Conservation (phyloP, 345 rosid species). For the Salix viminalis region DNA sequence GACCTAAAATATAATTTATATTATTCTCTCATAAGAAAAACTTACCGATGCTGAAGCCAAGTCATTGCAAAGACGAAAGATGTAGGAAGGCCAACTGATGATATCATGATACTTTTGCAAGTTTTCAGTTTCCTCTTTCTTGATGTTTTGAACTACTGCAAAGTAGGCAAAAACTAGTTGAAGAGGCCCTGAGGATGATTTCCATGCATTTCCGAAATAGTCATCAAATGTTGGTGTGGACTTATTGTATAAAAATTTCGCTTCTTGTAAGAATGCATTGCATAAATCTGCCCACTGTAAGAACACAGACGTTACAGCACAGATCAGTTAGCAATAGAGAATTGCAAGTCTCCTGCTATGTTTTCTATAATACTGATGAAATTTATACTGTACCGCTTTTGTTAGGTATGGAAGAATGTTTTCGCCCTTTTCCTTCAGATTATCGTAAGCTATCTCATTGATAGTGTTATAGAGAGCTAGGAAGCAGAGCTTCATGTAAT, state of each 20-base stretch:
- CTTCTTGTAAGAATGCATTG: constrained; percentile 40
- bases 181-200: constrained; percentile 20
- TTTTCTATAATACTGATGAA: no score
- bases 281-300: constrained; percentile 43
- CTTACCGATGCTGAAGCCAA: constrained; percentile 36
- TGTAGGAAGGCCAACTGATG: constrained; percentile 29
- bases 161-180: constrained; percentile 29
- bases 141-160: not conserved
- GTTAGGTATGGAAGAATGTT: constrained; percentile 20
- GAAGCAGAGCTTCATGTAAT: constrained; percentile 32
- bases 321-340: not conserved
- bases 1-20: no score
- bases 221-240: constrained; percentile 33
- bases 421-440: constrained; percentile 17
- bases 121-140: constrained; percentile 13
- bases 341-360: not conserved
- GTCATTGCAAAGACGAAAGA: constrained; percentile 43
- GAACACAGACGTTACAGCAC: not conserved
- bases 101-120: constrained; percentile 26
- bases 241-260: constrained; percentile 25
- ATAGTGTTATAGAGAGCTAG: constrained; percentile 21
- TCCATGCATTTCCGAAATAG: constrained; percentile 37
- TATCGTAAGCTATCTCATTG: constrained; percentile 24
- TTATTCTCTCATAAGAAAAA: not conserved
- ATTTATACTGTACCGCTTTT: constrained; percentile 24